Percentiles rank a stretch among this genome's conserved stretches.
phyloP scores from a whole-genome alignment of 768 basidiomycete species.

The Glaciozyma martinii region DNA sequence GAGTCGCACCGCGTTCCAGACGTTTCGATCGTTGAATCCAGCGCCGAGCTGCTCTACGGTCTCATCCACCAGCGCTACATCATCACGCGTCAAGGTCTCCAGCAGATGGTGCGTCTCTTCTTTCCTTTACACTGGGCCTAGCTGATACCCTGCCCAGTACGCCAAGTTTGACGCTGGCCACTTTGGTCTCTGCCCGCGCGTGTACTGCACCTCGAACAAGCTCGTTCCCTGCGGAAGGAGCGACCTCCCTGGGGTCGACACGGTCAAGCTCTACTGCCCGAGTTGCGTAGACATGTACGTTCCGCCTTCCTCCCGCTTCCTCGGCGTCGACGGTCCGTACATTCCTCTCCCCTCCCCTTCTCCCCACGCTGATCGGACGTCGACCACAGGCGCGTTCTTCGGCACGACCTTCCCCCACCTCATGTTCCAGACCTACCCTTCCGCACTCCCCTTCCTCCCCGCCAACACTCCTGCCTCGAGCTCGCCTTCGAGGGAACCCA shows the following conservation, averaged over 20 bases:
- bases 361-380: neutral
- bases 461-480: constrained; percentile 12
- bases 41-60: constrained; percentile 93
- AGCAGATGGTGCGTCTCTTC: constrained; percentile 67
- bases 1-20: constrained; percentile 94
- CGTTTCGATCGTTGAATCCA: constrained; percentile 94
- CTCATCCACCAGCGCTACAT: constrained; percentile 97
- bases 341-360: neutral
- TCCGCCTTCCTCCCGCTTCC: constrained; percentile 89
- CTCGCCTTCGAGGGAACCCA: constrained; percentile 9
- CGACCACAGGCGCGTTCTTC: constrained; percentile 78
- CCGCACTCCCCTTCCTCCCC: constrained; percentile 15
- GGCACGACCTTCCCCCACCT: constrained; percentile 97
- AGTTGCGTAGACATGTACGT: constrained; percentile 96
- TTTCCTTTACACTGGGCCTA: neutral
- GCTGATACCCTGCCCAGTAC: constrained; percentile 48
- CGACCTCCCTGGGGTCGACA: constrained; percentile 91
- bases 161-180: constrained; percentile 89
- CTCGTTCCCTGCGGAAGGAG: constrained; percentile 92
- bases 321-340: constrained; percentile 80
- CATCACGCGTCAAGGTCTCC: constrained; percentile 82
- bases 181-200: constrained; percentile 91
- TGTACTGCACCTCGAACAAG: constrained; percentile 78
- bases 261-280: constrained; percentile 94
- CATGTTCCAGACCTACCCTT: constrained; percentile 84